Evolutionary conservation across 352 stramenopile species (phyloP), one percentile per base, ranked within the genome.

Genomic region (Pythium pectinolyticum): DNA sequence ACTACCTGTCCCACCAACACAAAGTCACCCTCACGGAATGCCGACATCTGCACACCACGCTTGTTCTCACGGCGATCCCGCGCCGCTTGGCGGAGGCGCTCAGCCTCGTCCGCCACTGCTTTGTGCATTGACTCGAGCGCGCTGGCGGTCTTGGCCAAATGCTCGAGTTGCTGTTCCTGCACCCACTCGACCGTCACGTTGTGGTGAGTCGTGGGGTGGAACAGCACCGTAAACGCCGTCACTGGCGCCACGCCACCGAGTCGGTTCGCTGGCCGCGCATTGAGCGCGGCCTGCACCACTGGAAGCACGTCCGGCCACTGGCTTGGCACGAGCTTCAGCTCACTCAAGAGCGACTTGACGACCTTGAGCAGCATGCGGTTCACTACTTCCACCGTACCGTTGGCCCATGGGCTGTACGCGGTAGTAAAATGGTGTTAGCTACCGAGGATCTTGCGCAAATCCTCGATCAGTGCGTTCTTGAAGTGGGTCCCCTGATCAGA

Each of bases 311-410:
- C 4, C 0, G 58, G 40, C 69, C 66, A 78, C 15, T 67, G 22
- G 1, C 10, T 20, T 2, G 35, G 30, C 5, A 31, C 1, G 17
- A 66, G 31, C 30, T 57, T 62, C 3, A 59, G 41, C 46, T 78
- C 61, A 41, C 59, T 70, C 27, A 74, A 28, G 19, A 80, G 24
- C 0, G 48, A 34, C 2, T 63, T 51, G 7, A 69, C 48, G 3
- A 57, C 47, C 1, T 39, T 37, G 11, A 78, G 17, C 12, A 71
- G 34, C 10, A 69, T 40, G 1, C 62, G 43, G 35, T 77, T 78
- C 17, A 75, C 63, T 0, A 77, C 64, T 15, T 80, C 71, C 2
- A 82, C 64, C 1, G 66, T 76, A 1, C 63, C 74, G 41, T 82
- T 82, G 2, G 58, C 68, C 74, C 71, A 82, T 6, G 71, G 74